These are phyloP conservation scores for Penicillium sp. DNA, from an alignment of 2,329 filamentous ascomycete species.

Conservation along the genomic window DNA sequence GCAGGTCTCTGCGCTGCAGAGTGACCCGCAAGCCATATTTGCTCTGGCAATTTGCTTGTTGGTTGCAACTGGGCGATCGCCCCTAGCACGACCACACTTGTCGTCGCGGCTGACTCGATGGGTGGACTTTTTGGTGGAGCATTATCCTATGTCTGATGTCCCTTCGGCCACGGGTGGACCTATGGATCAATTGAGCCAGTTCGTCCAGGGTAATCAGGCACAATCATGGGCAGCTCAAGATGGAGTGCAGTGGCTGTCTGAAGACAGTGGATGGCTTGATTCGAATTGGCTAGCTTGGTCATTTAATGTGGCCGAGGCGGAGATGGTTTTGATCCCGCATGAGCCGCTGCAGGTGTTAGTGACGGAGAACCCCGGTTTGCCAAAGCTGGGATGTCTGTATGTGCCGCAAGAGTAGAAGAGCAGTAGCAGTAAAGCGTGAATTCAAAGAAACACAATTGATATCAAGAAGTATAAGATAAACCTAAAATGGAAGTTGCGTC, in stretches of 20 bases:
- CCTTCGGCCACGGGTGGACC: conserved; percentile 40
- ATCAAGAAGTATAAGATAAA: background rate
- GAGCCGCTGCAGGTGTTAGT: conserved; percentile 42
- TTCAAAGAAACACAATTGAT: background rate
- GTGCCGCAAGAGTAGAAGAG: conserved; percentile 38
- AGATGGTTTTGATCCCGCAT: conserved; percentile 44
- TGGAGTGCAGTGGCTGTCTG: conserved; percentile 27
- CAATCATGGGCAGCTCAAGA: conserved; percentile 15
- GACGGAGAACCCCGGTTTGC: conserved; percentile 32
- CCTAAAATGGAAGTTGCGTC: conserved; percentile 15
- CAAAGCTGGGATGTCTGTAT: conserved; percentile 45
- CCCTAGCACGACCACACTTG: conserved; percentile 29
- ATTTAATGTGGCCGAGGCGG: conserved; percentile 50
- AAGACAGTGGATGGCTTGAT: conserved; percentile 45
- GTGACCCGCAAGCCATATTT: conserved; percentile 30
- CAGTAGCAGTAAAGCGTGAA: background rate
- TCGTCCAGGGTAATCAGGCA: conserved; percentile 30
- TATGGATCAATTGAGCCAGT: conserved; percentile 20
- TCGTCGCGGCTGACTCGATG: conserved; percentile 45
- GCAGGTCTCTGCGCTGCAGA: conserved; percentile 28
- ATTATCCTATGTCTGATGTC: conserved; percentile 42
- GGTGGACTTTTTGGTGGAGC: conserved; percentile 43
- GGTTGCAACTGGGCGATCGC: conserved; percentile 33
- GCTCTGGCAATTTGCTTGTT: conserved; percentile 44
- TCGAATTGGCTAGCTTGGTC: conserved; percentile 51